Base-by-base conservation (phyloP, 768 basidiomycete species). In the Lyophyllum decastes region DNA sequence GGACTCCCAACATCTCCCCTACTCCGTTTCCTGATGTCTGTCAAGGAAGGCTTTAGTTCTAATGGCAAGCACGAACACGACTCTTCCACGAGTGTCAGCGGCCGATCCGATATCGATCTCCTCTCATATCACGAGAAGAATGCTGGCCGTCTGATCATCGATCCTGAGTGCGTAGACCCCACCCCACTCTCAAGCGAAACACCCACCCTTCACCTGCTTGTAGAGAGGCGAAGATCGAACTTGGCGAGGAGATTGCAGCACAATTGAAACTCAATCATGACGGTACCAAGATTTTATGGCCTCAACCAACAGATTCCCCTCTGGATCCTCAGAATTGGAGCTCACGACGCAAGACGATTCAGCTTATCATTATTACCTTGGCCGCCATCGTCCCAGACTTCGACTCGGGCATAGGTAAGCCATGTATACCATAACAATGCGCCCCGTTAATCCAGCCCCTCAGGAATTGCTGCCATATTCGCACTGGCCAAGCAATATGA, bases 321-420 rank as follows among this genome's bases (percentile, higher is more conserved):
- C 72, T 80, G n/a, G 86, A 89, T 63, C 87, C 87, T 17, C 86
- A 87, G 70, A 87, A 86, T 62, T 88, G 87, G 35, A 38, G 11
- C 19, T 70, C 73, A 48, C 62, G 75, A 24, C 77, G 77, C 35
- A 89, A 88, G 71, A 75, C 76, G 55, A 52, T 85, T 0, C 84
- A 85, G 61, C 73, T 90, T 1, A 57, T 85, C 38, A 82, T 88
- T 47, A 75, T 88, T 53, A 87, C 86, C 0, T 68, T 88, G 16
- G 86, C 87, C 11, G 81, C 86, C 0, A 81, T 86, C 52, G 78
- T 88, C 3, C 88, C 87, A 1, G 87, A 89, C 58, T 89, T 89
- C 57, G 80, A 84, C 62, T 87, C 85, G 10, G 84, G 81, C 0
- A 83, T 87, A 50, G 87, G 87, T 83, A 25, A 35, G 70, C 61